Conservation (phyloP, 1,284 basidiomycete species). For the Trametes polyzona region DNA sequence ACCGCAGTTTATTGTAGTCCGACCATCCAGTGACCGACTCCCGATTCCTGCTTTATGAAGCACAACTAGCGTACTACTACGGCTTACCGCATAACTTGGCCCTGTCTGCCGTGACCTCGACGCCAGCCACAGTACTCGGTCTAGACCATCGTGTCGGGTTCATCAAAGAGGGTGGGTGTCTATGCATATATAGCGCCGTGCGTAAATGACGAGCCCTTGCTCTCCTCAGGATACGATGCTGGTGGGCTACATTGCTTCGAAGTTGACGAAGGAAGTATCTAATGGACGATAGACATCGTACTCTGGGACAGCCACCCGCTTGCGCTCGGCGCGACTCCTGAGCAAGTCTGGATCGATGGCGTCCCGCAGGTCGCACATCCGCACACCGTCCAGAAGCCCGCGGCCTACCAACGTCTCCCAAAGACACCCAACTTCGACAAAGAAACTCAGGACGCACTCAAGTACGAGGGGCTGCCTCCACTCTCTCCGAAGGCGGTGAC, state of each 20-base stretch:
- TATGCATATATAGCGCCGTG: constrained; percentile 29
- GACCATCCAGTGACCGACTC: constrained; percentile 82
- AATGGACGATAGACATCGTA: constrained; percentile 49
- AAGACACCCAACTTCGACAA: constrained; percentile 61
- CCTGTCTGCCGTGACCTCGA: constrained; percentile 76
- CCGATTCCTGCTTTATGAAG: constrained; percentile 81
- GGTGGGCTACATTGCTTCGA: constrained; percentile 34
- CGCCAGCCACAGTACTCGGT: constrained; percentile 78
- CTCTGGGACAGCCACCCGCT: constrained; percentile 82
- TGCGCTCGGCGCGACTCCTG: constrained; percentile 70
- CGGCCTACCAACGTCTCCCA: constrained; percentile 51
- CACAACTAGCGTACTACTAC: constrained; percentile 86
- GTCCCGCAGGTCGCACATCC: constrained; percentile 62
- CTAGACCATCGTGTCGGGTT: constrained; percentile 83
- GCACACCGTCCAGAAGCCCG: constrained; percentile 48
- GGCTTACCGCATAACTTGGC: constrained; percentile 63
- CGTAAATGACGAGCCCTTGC: neutral
- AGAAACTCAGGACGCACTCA: constrained; percentile 55
- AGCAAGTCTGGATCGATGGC: constrained; percentile 75
- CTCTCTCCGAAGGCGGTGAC: constrained; percentile 45
- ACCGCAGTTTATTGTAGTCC: constrained; percentile 45
- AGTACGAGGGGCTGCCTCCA: constrained; percentile 71
- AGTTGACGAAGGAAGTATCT: neutral
- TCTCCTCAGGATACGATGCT: constrained; percentile 47
- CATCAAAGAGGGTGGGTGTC: constrained; percentile 61